Evolutionary conservation across 1,284 basidiomycete genomes (phyloP).

Genomic region (Malassezia restricta): DNA sequence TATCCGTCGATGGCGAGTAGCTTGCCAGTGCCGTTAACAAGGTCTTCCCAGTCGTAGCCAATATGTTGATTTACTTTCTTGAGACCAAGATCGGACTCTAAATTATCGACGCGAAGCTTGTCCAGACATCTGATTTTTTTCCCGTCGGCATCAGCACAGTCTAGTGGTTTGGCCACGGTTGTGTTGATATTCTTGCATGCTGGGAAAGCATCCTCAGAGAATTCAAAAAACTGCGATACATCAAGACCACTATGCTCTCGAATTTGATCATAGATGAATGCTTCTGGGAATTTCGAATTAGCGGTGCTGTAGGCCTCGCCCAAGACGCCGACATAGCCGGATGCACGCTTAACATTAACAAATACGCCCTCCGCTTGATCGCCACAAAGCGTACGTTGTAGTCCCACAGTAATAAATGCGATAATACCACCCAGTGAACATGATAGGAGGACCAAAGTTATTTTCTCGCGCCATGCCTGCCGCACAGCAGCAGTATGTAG

Average conservation of each 20-base stretch:
- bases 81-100: not conserved
- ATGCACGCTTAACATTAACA: slow-evolving; percentile 1
- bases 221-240: slow-evolving; percentile 66
- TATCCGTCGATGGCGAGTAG: slow-evolving; percentile 68
- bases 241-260: slow-evolving; percentile 61
- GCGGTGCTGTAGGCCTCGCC: slow-evolving; percentile 61
- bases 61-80: slow-evolving; percentile 10
- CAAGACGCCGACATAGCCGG: slow-evolving; percentile 56
- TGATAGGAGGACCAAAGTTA: slow-evolving; percentile 34
- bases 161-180: slow-evolving; percentile 52
- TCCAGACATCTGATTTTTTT: slow-evolving; percentile 11
- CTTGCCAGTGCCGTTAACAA: slow-evolving; percentile 18
- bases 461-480: slow-evolving; percentile 45
- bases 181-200: slow-evolving; percentile 49
- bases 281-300: slow-evolving; percentile 12
- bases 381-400: slow-evolving; percentile 84
- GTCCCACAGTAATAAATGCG: slow-evolving; percentile 86
- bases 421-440: slow-evolving; percentile 60
- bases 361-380: slow-evolving; percentile 15
- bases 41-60: slow-evolving; percentile 41
- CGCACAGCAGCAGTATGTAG: slow-evolving; percentile 28
- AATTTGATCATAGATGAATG: slow-evolving; percentile 51
- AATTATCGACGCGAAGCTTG: slow-evolving; percentile 1
- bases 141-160: not conserved
- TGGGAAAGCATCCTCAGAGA: slow-evolving; percentile 48